A percentile compares a stretch with the other conserved stretches of the same genome.
Evolutionary conservation across 345 rosid genomes (phyloP).

Genomic region (Raphanus sativus): DNA sequence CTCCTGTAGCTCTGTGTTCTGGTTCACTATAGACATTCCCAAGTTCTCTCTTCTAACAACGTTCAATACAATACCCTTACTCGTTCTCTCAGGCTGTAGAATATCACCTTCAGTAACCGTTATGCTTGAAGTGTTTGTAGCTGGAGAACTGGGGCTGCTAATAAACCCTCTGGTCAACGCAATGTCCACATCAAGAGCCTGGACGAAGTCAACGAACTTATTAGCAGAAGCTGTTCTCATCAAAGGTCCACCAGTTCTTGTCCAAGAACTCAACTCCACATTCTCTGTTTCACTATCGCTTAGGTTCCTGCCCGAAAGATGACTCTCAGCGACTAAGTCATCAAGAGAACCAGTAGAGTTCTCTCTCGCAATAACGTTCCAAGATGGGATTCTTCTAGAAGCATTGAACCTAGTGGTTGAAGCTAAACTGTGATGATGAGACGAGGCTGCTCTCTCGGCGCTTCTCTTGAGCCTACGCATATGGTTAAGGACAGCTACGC

Average conservation of each 20-base stretch:
- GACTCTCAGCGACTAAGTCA: conserved; percentile 50
- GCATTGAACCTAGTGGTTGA: conserved; percentile 64
- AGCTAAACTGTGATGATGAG: conserved; percentile 69
- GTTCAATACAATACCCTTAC: conserved; percentile 71
- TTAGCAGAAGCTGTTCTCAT: conserved; percentile 96
- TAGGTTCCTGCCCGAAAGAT: conserved; percentile 39
- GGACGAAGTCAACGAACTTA: conserved; percentile 73
- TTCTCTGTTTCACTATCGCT: conserved; percentile 84
- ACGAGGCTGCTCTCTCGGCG: conserved; percentile 89
- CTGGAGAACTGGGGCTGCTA: conserved; percentile 49
- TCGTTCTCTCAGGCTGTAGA: conserved; percentile 70
- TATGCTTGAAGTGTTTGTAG: conserved; percentile 52
- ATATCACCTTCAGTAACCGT: conserved; percentile 82
- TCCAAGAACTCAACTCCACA: conserved; percentile 77
- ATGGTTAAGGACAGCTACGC: conserved; percentile 89
- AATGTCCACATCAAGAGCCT: conserved; percentile 57
- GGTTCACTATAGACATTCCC: conserved; percentile 41
- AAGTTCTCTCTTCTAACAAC: conserved; percentile 69
- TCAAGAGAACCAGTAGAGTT: conserved; percentile 93
- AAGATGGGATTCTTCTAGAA: conserved; percentile 90
- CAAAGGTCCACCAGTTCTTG: conserved; percentile 93
- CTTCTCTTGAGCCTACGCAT: conserved; percentile 93
- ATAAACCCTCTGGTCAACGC: conserved; percentile 53
- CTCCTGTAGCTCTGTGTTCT: conserved; percentile 53
- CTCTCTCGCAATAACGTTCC: conserved; percentile 94